Base-by-base conservation (phyloP, 2,329 filamentous ascomycete genomes). In the Arthrinium puccinioides region DNA sequence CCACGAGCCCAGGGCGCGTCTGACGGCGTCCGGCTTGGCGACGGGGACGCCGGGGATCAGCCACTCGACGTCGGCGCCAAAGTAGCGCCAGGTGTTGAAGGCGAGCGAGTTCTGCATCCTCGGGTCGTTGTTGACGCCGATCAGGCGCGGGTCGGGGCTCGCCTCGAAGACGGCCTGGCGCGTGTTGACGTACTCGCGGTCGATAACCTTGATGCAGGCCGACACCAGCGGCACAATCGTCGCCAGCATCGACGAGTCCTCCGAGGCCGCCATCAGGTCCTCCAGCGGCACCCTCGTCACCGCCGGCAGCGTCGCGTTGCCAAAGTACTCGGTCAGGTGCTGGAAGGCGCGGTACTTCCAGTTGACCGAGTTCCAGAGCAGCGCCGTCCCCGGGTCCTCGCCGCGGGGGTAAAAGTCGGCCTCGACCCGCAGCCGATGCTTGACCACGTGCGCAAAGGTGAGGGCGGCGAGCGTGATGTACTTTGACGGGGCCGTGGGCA, bases 41-140 rank as follows among this genome's bases (percentile, higher is more conserved):
- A 56, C 53, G n/a, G 57, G 52, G n/a, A 60, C 49, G 20, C 61
- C 60, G 11, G 57, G 53, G 37, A 57, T 57, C 41, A 44, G 39
- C 45, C 64, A 69, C 42, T 53, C 45, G 5, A 59, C 55, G 40
- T 68, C 63, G 16, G 58, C 62, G 2, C 65, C 66, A 43, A 69
- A 62, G 39, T 60, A 55, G 7, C 62, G 53, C 66, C 66, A 69
- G 5, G 64, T 67, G 43, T 69, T 69, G 53, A 69, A 63, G 9
- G 58, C 57, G 26, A 69, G 53, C 27, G 59, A 53, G 34, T 59
- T 53, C 3, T 61, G 57, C 31, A 59, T 55, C n/a, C 61, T 52
- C 18, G 63, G 61, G 39, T 66, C 62, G 38, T 63, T 57, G 14
- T 57, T 55, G 16, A 67, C 52, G 11, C 64, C 64, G 23, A 67